Base-by-base conservation (phyloP, 2,329 filamentous ascomycete species). In the Biscogniauxia marginata region DNA sequence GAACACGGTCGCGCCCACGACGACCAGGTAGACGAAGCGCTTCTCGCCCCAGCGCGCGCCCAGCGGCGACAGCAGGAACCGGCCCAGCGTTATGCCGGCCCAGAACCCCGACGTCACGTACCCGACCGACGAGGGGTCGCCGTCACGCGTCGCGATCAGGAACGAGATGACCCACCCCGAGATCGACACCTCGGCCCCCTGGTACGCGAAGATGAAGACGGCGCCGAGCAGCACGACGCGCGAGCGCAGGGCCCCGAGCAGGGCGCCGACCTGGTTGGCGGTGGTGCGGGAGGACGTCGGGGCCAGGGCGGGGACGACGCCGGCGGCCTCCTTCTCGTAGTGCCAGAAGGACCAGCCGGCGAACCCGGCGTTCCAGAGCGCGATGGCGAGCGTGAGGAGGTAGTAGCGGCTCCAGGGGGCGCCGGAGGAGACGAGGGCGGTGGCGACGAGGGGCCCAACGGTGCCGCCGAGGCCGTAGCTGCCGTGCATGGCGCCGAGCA, bases 121-220 rank as follows among this genome's bases (percentile, higher is more conserved):
- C 34, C 91, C 91, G 18, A 95, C 89, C 3, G 81, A 78, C 0
- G 81, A 77, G 6, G 89, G 89, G 63, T 88, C 80, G 13, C 89
- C 90, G 55, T 85, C 77, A 39, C 90, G 86, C 60, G 85, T 83
- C 50, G 82, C 81, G 71, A 95, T 91, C 43, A 96, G 77, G 75
- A 93, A 96, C 2, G 88, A 91, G 59, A 93, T 91, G 49, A 93
- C 87, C 91, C 91, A 96, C 52, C 91, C 90, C 0, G 88, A 90
- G 61, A 93, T 90, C 13, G 86, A 87, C 16, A 96, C 90, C 73
- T 96, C 91, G 34, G 89, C 88, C 30, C 90, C 91, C 72, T 95
- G 90, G 71, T 96, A 96, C 22, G 86, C 84, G 70, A 96, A 95
- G 71, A 95, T 89, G 76, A 95, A 95, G 8, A 91, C 71, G 0